Base-by-base conservation (phyloP, 2,329 filamentous ascomycete species). In the Fusarium nisikadoi region DNA sequence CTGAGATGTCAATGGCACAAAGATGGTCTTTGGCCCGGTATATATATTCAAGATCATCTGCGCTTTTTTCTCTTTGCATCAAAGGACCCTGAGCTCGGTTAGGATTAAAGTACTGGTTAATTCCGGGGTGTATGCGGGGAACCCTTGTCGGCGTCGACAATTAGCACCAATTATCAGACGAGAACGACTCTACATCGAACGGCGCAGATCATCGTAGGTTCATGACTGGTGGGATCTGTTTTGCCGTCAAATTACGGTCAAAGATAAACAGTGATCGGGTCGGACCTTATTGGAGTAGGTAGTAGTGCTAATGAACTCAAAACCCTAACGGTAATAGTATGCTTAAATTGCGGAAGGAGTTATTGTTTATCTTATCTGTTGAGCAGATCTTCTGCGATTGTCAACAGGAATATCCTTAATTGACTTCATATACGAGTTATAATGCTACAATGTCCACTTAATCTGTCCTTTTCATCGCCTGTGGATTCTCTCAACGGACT, bases 131-230 rank as follows among this genome's bases (percentile, higher is more conserved):
- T 27, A 58, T 49, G 72, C 72, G 73, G 70, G 68, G 73, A 74
- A 74, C 54, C 73, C 66, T 38, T 52, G 43, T 42, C 61, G 60
- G 71, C 23, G 23, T 50, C 35, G 62, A 27, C 43, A 61, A 74
- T 64, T 72, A 66, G 70, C 73, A 75, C 73, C 73, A 75, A 75
- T 75, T 11, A 53, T 36, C 58, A 49, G 19, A 19, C 45, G 9
- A 29, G 13, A 23, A 62, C 7, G 8, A 20, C 25, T 20, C 25
- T 49, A 13, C 2, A 29, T 13, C 19, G 8, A 47, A 56, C 13
- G 39, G 39, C 33, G 25, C 39, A 45, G 33, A 43, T 25, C 17
- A 4, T 0, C 0, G 4, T 6, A 3, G 2, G 5, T 2, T 27
- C n/a, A 1, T 52, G 2, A 68, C 14, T 68, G 65, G 65, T 64